Evolutionary conservation across 352 stramenopile species (phyloP).

Genomic region (Pythium inflatum): DNA sequence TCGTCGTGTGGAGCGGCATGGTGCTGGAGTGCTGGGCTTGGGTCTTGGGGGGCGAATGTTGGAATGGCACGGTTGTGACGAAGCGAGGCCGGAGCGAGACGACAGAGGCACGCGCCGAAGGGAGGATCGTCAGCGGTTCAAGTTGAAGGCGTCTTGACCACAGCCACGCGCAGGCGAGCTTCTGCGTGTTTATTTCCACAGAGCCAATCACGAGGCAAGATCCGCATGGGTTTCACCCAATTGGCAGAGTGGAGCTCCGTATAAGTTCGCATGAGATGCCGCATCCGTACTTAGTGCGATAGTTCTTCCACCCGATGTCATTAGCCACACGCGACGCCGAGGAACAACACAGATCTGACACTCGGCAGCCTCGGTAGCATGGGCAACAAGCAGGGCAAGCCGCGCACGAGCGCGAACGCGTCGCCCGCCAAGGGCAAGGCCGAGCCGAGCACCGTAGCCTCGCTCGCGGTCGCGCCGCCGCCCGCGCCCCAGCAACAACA

Average conservation of each 20-base stretch:
- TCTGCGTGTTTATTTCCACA: slow-evolving; percentile 4
- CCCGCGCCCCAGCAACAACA: slow-evolving; percentile 10
- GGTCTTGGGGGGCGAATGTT: not conserved
- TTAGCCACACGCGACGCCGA: not conserved
- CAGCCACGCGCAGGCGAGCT: not conserved
- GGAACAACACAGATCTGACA: slow-evolving; percentile 14
- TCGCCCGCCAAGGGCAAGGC: slow-evolving; percentile 1
- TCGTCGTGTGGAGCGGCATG: slow-evolving; percentile 52
- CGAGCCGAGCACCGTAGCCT: not conserved
- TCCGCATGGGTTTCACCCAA: not conserved
- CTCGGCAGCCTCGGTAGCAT: too few relatives aligned
- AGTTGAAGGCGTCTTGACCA: slow-evolving; percentile 1
- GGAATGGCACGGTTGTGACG: not conserved
- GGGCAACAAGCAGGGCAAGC: slow-evolving; percentile 87
- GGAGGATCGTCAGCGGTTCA: not conserved
- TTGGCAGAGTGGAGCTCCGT: not conserved
- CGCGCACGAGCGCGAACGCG: slow-evolving; percentile 29
- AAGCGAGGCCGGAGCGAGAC: not conserved
- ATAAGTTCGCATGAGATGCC: not conserved
- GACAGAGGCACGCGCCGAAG: slow-evolving; percentile 2
- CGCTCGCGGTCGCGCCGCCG: slow-evolving; percentile 2
- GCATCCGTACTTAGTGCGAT: not conserved
- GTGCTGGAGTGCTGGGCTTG: slow-evolving; percentile 8
- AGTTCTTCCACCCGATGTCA: slow-evolving; percentile 4
- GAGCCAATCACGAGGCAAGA: slow-evolving; percentile 1